A percentile compares a stretch with the other conserved stretches of the same genome.
Evolutionary conservation across 2,329 filamentous ascomycete genomes (phyloP).

Genomic region (Decorospora gaudefroyi): DNA sequence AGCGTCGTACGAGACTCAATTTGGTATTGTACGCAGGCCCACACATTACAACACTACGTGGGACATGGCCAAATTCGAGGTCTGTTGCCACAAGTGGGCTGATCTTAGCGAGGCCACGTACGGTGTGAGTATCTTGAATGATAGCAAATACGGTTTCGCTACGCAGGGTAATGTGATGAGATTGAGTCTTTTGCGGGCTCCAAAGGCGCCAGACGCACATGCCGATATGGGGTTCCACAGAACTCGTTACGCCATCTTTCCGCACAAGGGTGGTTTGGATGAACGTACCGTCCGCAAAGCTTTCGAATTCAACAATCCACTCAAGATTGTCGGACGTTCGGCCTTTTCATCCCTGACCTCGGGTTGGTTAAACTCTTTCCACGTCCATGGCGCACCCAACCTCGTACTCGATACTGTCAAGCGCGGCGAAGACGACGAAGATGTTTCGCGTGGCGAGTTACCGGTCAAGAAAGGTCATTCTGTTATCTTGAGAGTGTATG

Average conservation of each 20-base stretch:
- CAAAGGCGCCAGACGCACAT: constrained; percentile 90
- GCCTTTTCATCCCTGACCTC: constrained; percentile 38
- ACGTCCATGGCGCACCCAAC: constrained; percentile 65
- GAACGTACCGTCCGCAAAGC: constrained; percentile 78
- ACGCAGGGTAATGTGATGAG: constrained; percentile 89
- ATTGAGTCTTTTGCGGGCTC: constrained; percentile 79
- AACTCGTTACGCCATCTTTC: constrained; percentile 89
- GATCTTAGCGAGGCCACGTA: constrained; percentile 87
- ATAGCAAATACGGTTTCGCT: constrained; percentile 95
- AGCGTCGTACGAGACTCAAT: constrained; percentile 94
- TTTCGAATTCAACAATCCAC: constrained; percentile 86
- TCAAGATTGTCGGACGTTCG: constrained; percentile 58
- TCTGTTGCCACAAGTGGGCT: constrained; percentile 93
- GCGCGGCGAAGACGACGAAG: constrained; percentile 67
- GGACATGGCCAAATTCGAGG: constrained; percentile 98
- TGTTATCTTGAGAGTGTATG: constrained; percentile 83
- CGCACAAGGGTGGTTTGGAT: constrained; percentile 74
- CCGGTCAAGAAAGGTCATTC: constrained; percentile 70
- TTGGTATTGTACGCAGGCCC: constrained; percentile 82
- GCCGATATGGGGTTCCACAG: constrained; percentile 90
- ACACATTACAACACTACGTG: constrained; percentile 98
- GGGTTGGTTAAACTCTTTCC: constrained; percentile 61
- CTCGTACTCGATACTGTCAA: constrained; percentile 89
- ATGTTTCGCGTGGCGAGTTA: constrained; percentile 60
- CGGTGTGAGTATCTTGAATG: constrained; percentile 90